phyloP scores from a whole-genome alignment of 805 yeast genomes.

The Blastobotrys attinorum region DNA sequence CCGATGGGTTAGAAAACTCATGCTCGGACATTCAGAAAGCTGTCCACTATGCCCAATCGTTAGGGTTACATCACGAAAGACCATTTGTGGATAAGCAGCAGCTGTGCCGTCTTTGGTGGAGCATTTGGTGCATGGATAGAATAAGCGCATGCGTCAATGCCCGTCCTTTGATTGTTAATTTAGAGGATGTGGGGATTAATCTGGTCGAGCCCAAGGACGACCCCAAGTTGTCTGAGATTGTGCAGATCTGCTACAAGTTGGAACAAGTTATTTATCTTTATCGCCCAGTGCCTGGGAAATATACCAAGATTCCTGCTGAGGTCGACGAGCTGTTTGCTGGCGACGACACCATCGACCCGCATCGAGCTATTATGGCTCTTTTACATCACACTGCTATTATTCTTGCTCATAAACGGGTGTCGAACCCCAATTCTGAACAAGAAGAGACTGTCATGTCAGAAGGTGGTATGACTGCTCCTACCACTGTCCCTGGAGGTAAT shows the following conservation, averaged over 20 bases:
- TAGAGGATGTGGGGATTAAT: slow-evolving; percentile 33
- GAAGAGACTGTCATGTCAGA: slow-evolving; percentile 11
- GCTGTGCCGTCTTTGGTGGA: slow-evolving; percentile 33
- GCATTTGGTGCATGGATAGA: slow-evolving; percentile 34
- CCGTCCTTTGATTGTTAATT: slow-evolving; percentile 32
- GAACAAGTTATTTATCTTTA: slow-evolving; percentile 34
- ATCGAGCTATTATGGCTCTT: slow-evolving; percentile 22
- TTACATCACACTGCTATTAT: slow-evolving; percentile 26
- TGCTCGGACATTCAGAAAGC: slow-evolving; percentile 33
- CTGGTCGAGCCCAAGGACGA: slow-evolving; percentile 24
- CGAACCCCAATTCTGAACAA: slow-evolving; percentile 6
- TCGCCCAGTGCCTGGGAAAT: slow-evolving; percentile 25
- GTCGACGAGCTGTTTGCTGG: slow-evolving; percentile 22
- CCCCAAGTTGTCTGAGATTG: slow-evolving; percentile 26
- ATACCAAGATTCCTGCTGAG: slow-evolving; percentile 17
- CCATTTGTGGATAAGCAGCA: slow-evolving; percentile 27
- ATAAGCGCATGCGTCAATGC: slow-evolving; percentile 34
- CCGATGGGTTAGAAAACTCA: slow-evolving; percentile 31
- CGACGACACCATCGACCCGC: slow-evolving; percentile 21
- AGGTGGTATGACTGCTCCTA: slow-evolving; percentile 12
- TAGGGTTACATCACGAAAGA: slow-evolving; percentile 35
- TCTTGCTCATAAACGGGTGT: slow-evolving; percentile 28
- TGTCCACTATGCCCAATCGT: slow-evolving; percentile 33
- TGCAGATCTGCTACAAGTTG: slow-evolving; percentile 27
- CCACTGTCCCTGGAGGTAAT: not conserved